phyloP scores from a whole-genome alignment of 257 asterid species.

The Leptodermis oblonga region DNA sequence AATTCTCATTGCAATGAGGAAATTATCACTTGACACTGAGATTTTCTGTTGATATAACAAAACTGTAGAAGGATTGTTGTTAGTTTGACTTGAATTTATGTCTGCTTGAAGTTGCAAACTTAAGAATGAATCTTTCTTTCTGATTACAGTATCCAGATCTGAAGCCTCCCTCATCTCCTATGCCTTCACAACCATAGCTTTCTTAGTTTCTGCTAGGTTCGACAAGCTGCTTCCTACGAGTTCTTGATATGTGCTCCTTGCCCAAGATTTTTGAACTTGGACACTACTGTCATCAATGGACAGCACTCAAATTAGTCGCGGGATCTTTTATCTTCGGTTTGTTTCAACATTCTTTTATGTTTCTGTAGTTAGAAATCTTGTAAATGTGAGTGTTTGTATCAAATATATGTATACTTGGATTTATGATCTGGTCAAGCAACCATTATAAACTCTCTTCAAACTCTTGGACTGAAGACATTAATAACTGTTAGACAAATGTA shows the following conservation, averaged over 20 bases:
- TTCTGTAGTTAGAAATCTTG: background rate
- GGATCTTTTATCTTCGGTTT: background rate
- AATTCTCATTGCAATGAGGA: no score
- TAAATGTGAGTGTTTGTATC: conserved; percentile 17
- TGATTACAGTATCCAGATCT: conserved; percentile 82
- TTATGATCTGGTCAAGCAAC: no score
- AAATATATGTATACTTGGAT: background rate
- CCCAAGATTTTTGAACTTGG: conserved; percentile 3
- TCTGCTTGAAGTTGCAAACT: no score
- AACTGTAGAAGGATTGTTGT: background rate
- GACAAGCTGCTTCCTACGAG: background rate
- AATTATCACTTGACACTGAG: background rate
- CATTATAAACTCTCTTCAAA: background rate
- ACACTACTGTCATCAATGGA: no score
- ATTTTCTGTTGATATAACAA: background rate
- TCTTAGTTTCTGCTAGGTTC: conserved; percentile 6
- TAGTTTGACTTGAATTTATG: background rate
- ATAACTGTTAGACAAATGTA: background rate
- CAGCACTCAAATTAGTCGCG: background rate
- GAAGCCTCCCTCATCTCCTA: conserved; percentile 95
- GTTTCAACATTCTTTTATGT: background rate
- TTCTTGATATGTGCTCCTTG: conserved; percentile 1
- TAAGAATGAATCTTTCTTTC: background rate
- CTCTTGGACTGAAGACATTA: background rate
- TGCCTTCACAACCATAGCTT: conserved; percentile 74